Base-by-base conservation (phyloP, 2,329 filamentous ascomycete species). In the Ceratocystis harringtonii region DNA sequence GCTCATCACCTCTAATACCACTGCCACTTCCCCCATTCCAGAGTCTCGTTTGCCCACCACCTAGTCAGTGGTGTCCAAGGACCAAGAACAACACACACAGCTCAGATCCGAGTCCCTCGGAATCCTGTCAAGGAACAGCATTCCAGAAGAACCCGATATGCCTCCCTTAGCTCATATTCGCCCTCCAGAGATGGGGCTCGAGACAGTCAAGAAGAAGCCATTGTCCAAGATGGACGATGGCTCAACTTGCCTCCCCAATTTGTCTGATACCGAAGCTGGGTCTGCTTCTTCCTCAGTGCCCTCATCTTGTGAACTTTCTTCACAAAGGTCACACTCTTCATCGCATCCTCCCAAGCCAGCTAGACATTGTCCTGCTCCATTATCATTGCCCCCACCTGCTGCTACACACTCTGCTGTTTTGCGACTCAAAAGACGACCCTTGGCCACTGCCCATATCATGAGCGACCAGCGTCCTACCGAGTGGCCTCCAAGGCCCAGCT, bases 401-500 rank as follows among this genome's bases (percentile, higher is more conserved):
- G 17, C 17, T 10, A 12, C 5, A 4, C 48, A 52, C 48, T 10
- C 48, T 52, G 22, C 48, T 15, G 48, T 52, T 25, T n/a, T 58
- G 15, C 55, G 55, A 28, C 28, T 58, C 5, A 58, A 58, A 25
- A 30, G 55, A 30, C 55, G 55, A 10, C 55, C 55, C 30, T n/a
- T 32, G 25, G 28, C 28, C 55, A 36, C 15, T n/a, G 55, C 55
- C 28, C 15, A 7, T 4, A 36, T 36, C 8, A 66, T 66, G 65
- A 57, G 19, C 12, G 62, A 41, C 52, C 32, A 60, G 15, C 19
- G 50, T 28, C 43, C 65, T 3, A 41, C n/a, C 22, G 41, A 44
- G 19, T 66, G 65, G 65, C 65, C 65, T 19, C 65, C 64, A 32
- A 25, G 62, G 61, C 65, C 65, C 6, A 66, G 65, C 41, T 66